These are phyloP conservation scores for Termitomyces sp. DNA, from an alignment of 768 basidiomycete genomes.

Conservation along the genomic window DNA sequence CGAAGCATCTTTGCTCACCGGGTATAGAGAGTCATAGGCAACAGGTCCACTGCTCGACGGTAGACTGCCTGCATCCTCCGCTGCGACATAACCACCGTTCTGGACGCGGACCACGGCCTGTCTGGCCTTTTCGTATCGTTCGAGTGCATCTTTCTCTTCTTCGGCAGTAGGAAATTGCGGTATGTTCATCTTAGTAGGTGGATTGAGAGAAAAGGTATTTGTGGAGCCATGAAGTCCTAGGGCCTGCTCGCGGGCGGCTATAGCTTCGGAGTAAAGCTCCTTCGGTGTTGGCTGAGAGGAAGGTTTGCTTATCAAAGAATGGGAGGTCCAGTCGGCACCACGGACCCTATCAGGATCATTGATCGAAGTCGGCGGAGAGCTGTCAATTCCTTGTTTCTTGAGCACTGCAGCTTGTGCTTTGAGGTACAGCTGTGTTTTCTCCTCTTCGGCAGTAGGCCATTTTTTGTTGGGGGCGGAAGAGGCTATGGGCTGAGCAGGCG, in stretches of 20 bases:
- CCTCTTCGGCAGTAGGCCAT: constrained; percentile 73
- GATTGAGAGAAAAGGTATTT: constrained; percentile 1
- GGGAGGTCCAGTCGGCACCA: constrained; percentile 8
- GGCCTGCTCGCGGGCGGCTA: constrained; percentile 23
- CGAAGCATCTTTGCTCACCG: constrained; percentile 25
- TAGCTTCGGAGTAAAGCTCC: constrained; percentile 23
- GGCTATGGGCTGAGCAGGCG: constrained; percentile 15
- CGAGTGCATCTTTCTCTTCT: constrained; percentile 70
- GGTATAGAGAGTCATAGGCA: constrained; percentile 61
- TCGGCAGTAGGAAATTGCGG: constrained; percentile 60
- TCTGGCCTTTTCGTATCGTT: constrained; percentile 66
- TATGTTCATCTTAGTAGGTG: constrained; percentile 17
- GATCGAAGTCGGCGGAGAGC: constrained; percentile 19
- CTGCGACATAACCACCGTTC: constrained; percentile 19
- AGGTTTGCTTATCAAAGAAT: constrained; percentile 12
- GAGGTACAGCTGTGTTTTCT: constrained; percentile 68
- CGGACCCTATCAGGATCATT: constrained; percentile 19
- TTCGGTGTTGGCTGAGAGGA: constrained; percentile 6
- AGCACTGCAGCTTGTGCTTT: constrained; percentile 60
- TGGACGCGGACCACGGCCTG: constrained; percentile 64
- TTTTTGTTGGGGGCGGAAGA: constrained; percentile 13
- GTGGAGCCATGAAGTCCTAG: constrained; percentile 11
- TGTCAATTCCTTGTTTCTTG: constrained; percentile 42
- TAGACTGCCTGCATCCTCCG: constrained; percentile 10
- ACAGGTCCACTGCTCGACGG: constrained; percentile 36